These are phyloP conservation scores for Poronia punctata DNA, from an alignment of 495 filamentous ascomycete species.

Conservation along the genomic window DNA sequence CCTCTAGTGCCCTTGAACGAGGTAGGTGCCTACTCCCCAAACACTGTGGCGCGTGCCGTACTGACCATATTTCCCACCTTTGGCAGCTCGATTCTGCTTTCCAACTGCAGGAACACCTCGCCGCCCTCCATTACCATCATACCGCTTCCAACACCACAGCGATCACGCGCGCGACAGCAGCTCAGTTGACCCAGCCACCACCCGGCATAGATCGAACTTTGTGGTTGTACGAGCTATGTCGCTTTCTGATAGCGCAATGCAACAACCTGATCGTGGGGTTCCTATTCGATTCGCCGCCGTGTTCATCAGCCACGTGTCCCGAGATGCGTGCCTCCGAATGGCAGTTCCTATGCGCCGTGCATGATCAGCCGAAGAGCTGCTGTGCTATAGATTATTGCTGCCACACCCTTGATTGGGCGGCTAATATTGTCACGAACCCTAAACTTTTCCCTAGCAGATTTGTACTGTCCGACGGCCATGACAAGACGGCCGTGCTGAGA, in stretches of 20 bases:
- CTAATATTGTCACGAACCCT: constrained; percentile 77
- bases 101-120: constrained; percentile 96
- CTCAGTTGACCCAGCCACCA: constrained; percentile 68
- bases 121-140: constrained; percentile 77
- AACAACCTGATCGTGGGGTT: constrained; percentile 88
- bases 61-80: background rate
- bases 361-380: constrained; percentile 89
- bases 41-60: background rate
- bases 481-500: constrained; percentile 61
- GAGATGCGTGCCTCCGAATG: constrained; percentile 98
- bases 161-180: constrained; percentile 66
- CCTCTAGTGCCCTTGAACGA: constrained; percentile 78
- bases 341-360: constrained; percentile 98
- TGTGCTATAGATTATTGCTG: constrained; percentile 98
- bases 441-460: constrained; percentile 90
- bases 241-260: constrained; percentile 86
- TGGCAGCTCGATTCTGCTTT: constrained; percentile 88
- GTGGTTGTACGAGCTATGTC: constrained; percentile 97
- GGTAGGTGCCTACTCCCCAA: constrained; percentile 38
- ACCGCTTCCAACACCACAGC: constrained; percentile 59
- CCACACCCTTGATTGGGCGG: constrained; percentile 95
- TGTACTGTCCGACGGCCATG: constrained; percentile 52
- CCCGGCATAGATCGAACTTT: constrained; percentile 72
- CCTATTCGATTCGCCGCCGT: constrained; percentile 81
- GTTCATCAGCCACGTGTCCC: constrained; percentile 78